Evolutionary conservation across 495 filamentous ascomycete genomes (phyloP).

Genomic region (Paragyromitra xinjiangensis): DNA sequence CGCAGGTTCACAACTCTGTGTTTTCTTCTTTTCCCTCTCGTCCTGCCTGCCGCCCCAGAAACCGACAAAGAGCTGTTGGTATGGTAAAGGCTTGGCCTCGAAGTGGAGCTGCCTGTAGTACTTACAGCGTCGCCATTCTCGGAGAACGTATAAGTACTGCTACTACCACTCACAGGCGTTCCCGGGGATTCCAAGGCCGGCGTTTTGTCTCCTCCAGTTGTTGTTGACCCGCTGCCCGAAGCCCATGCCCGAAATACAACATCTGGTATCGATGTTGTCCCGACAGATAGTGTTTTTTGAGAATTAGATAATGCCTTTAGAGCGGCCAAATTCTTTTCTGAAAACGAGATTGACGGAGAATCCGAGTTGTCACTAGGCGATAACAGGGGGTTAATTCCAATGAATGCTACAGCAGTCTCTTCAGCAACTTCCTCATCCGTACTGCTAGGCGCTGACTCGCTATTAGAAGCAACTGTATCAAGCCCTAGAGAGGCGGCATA

Average conservation of each 20-base stretch:
- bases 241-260: slow-evolving; percentile 93
- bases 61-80: slow-evolving; percentile 61
- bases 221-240: slow-evolving; percentile 59
- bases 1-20: slow-evolving; percentile 92
- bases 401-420: slow-evolving; percentile 59
- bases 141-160: slow-evolving; percentile 68
- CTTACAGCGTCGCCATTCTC: slow-evolving; percentile 62
- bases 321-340: slow-evolving; percentile 51
- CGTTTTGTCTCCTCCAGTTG: slow-evolving; percentile 69
- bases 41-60: slow-evolving; percentile 63
- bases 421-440: slow-evolving; percentile 63
- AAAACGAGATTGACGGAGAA: slow-evolving; percentile 47
- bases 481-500: slow-evolving; percentile 65
- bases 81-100: slow-evolving; percentile 62
- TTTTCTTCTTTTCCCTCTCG: slow-evolving; percentile 79
- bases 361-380: slow-evolving; percentile 52
- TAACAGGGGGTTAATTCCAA: slow-evolving; percentile 49
- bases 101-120: slow-evolving; percentile 63
- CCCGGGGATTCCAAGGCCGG: slow-evolving; percentile 68
- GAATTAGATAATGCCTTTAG: slow-evolving; percentile 80
- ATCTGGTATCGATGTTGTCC: slow-evolving; percentile 83
- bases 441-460: slow-evolving; percentile 27
- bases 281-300: slow-evolving; percentile 84
- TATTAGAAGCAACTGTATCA: slow-evolving; percentile 42
- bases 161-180: slow-evolving; percentile 62